A percentile compares a stretch with the other conserved stretches of the same genome.
phyloP scores from a whole-genome alignment of 257 asterid species.

The Nyctanthes arbortristis region DNA sequence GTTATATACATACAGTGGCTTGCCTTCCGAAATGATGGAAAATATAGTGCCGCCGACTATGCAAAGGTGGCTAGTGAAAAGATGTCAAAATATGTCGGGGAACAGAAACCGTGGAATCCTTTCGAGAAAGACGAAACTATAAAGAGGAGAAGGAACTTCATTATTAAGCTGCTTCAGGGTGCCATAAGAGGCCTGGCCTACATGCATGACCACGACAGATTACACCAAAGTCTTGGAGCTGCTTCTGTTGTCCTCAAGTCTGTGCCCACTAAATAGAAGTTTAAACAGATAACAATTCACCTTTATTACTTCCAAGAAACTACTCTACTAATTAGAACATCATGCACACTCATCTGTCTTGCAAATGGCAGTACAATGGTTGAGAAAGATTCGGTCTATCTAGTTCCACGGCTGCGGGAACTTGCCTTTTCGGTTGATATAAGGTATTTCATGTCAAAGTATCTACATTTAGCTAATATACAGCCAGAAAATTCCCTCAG shows the following conservation, averaged over 20 bases:
- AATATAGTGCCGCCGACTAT: constrained; percentile 85
- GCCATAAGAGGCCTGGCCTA: constrained; percentile 65
- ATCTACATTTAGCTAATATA: constrained; percentile 13
- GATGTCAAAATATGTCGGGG: constrained; percentile 58
- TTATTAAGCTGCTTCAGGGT: constrained; percentile 74
- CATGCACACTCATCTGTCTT: constrained; percentile 23
- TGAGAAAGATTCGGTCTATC: constrained; percentile 79
- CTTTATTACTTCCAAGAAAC: not conserved
- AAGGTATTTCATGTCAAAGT: constrained; percentile 42
- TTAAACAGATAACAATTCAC: not conserved
- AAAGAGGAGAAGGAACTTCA: constrained; percentile 63
- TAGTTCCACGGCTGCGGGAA: constrained; percentile 93
- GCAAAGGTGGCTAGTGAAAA: constrained; percentile 70
- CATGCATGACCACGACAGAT: constrained; percentile 74
- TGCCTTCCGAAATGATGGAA: constrained; percentile 87
- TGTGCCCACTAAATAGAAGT: constrained; percentile 21
- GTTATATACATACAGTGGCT: constrained; percentile 77
- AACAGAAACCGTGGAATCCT: constrained; percentile 73
- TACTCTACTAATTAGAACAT: constrained; percentile 3
- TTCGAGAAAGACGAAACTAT: constrained; percentile 67
- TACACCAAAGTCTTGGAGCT: constrained; percentile 97
- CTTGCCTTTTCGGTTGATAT: constrained; percentile 89
- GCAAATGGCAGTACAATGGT: constrained; percentile 62
- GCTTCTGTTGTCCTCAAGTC: constrained; percentile 88
- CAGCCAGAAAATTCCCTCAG: not conserved